Conservation (phyloP, 2,329 filamentous ascomycete genomes). For the Aspergillus oerlinghausenensis region DNA sequence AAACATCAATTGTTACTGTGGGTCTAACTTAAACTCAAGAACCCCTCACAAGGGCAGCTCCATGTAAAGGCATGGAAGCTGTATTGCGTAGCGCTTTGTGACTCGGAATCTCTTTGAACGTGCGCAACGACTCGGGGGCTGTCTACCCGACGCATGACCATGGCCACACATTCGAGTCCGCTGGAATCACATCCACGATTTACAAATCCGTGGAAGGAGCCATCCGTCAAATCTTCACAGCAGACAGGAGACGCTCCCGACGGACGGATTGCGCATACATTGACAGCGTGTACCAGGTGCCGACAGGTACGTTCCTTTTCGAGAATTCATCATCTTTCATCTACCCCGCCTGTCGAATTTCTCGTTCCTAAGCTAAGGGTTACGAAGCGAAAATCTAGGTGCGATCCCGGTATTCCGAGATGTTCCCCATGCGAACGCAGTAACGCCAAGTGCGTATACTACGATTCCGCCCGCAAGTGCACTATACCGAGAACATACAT, state of each 20-base stretch:
- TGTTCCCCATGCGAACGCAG: conserved; percentile 91
- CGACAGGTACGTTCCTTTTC: conserved; percentile 40
- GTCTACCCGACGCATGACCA: conserved; percentile 8
- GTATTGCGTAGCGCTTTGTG: not conserved
- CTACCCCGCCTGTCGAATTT: not conserved
- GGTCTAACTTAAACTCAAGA: conserved; percentile 1
- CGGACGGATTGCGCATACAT: conserved; percentile 43
- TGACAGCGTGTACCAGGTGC: conserved; percentile 48
- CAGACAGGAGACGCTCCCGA: conserved; percentile 29
- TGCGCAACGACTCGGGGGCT: not conserved
- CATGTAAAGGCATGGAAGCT: conserved; percentile 11
- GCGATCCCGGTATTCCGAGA: conserved; percentile 85
- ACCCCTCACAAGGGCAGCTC: not conserved
- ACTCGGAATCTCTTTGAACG: not conserved
- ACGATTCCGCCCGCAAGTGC: conserved; percentile 78
- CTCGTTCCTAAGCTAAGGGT: not conserved
- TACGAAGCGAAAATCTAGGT: conserved; percentile 83
- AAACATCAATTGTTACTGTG: conserved; percentile 9
- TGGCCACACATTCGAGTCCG: conserved; percentile 17
- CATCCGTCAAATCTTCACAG: conserved; percentile 25
- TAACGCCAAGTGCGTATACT: conserved; percentile 90
- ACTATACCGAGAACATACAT: conserved; percentile 91
- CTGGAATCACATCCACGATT: conserved; percentile 17
- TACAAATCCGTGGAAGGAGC: conserved; percentile 22
- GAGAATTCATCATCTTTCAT: conserved; percentile 3